phyloP scores from a whole-genome alignment of 805 yeast species.

The Ogataea populi-albae region DNA sequence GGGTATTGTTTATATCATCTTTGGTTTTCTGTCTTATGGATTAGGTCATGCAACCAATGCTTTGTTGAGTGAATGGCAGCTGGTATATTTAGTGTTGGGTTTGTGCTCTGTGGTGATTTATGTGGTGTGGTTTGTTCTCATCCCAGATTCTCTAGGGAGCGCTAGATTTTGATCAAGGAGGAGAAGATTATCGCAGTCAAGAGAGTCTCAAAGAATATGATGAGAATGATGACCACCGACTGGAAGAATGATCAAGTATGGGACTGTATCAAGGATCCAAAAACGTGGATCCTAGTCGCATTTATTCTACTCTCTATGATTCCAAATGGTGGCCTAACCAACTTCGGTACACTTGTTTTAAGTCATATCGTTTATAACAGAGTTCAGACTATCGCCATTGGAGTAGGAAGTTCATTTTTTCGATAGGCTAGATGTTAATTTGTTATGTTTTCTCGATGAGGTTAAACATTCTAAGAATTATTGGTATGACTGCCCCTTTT shows the following conservation, averaged over 20 bases:
- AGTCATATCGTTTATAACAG: slow-evolving; percentile 18
- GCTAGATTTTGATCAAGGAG: slow-evolving; percentile 28
- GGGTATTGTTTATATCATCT: slow-evolving; percentile 9
- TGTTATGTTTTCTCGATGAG: slow-evolving; percentile 15
- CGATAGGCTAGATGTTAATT: slow-evolving; percentile 23
- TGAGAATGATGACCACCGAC: slow-evolving; percentile 28
- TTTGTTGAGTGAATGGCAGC: slow-evolving; percentile 29
- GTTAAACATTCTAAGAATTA: slow-evolving; percentile 19
- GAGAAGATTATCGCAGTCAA: slow-evolving; percentile 27
- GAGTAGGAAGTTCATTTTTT: slow-evolving; percentile 23
- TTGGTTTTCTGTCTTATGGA: slow-evolving; percentile 27
- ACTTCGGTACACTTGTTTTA: slow-evolving; percentile 28
- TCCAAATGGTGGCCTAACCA: slow-evolving; percentile 32
- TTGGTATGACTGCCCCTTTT: slow-evolving; percentile 24
- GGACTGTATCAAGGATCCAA: slow-evolving; percentile 24
- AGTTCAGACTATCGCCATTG: slow-evolving; percentile 17
- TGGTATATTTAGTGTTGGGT: slow-evolving; percentile 27
- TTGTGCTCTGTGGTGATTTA: slow-evolving; percentile 23
- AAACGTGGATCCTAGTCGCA: slow-evolving; percentile 21
- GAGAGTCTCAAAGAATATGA: slow-evolving; percentile 28
- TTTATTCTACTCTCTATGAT: slow-evolving; percentile 27
- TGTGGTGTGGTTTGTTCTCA: slow-evolving; percentile 20
- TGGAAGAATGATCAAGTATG: slow-evolving; percentile 26
- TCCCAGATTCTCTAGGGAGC: slow-evolving; percentile 28
- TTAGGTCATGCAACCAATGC: slow-evolving; percentile 22